Evolutionary conservation across 768 basidiomycete genomes (phyloP).

Genomic region (Boletus coccyginus): DNA sequence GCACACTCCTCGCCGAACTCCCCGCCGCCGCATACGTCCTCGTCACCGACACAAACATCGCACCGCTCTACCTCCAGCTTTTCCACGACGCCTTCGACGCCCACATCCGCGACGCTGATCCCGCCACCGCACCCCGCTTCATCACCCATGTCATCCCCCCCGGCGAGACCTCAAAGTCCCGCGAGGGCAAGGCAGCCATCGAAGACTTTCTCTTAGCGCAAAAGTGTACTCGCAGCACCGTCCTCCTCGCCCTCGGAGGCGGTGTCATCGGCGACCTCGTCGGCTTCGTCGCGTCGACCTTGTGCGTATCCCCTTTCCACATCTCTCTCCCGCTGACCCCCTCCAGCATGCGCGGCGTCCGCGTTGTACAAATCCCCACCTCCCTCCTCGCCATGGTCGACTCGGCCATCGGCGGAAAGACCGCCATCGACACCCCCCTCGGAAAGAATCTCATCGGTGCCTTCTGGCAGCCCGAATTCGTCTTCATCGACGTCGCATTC

Average conservation of each 20-base stretch:
- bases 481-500: constrained; percentile 97
- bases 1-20: constrained; percentile 66
- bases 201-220: constrained; percentile 91
- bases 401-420: constrained; percentile 96
- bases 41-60: constrained; percentile 90
- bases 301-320: constrained; percentile 50
- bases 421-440: constrained; percentile 97
- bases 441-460: constrained; percentile 99
- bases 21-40: constrained; percentile 87
- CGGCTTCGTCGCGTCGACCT: constrained; percentile 95
- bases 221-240: constrained; percentile 89
- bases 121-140: constrained; percentile 54
- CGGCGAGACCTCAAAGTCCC: constrained; percentile 90
- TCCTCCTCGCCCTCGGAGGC: constrained; percentile 91
- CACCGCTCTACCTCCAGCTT: constrained; percentile 66
- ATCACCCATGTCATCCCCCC: constrained; percentile 78
- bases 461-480: constrained; percentile 97
- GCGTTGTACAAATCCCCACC: constrained; percentile 94
- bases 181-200: constrained; percentile 88
- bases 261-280: constrained; percentile 97
- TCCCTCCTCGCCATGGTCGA: constrained; percentile 98
- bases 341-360: constrained; percentile 93
- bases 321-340: not conserved
- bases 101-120: constrained; percentile 26
- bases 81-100: constrained; percentile 66